Base-by-base conservation (phyloP, 2,329 filamentous ascomycete genomes). In the Aschersonia sp. region DNA sequence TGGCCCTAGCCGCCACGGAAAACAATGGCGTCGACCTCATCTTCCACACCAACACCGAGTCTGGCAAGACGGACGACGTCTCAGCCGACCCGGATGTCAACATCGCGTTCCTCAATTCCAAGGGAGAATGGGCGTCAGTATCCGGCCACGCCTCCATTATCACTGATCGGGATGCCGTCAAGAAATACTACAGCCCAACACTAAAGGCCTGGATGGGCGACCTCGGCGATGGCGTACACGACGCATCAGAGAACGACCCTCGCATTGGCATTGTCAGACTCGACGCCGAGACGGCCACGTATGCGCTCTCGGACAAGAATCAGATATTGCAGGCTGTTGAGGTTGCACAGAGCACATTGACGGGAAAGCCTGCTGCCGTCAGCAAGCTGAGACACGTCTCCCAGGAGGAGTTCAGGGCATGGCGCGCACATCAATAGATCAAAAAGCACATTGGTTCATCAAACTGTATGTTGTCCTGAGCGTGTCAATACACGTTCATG, bases 21-120 rank as follows among this genome's bases (percentile, higher is more conserved):
- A 72, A 74, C 52, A 82, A 82, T 53, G 84, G 85, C 58, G 74
- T 89, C 49, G 88, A 94, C 62, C 77, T 92, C 49, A 76, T 94
- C 64, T 94, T 94, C 75, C 84, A 92, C 71, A 89, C 88, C 60
- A 94, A 94, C 72, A 89, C 86, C 52, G 85, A 91, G 62, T 89
- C 85, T 7, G 80, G 86, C 67, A 94, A 95, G 74, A 89, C 86
- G 4, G 77, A 87, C 63, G 88, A 94, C 59, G 74, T 94, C 42
- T 72, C 77, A 49, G 70, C 72, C 49, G 82, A 94, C 63, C 70
- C 82, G 0, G 76, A 85, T 55, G 75, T 89, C 69, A 94, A 94
- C 69, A 74, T 94, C 54, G 78, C 83, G 45, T 94, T 94, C 72
- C 73, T 91, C 55, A 84, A 84, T 62, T 64, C 66, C 54, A 77